Evolutionary conservation across 345 rosid genomes (phyloP), one percentile per base, ranked within the genome.

Genomic region (Aquilaria sinensis): DNA sequence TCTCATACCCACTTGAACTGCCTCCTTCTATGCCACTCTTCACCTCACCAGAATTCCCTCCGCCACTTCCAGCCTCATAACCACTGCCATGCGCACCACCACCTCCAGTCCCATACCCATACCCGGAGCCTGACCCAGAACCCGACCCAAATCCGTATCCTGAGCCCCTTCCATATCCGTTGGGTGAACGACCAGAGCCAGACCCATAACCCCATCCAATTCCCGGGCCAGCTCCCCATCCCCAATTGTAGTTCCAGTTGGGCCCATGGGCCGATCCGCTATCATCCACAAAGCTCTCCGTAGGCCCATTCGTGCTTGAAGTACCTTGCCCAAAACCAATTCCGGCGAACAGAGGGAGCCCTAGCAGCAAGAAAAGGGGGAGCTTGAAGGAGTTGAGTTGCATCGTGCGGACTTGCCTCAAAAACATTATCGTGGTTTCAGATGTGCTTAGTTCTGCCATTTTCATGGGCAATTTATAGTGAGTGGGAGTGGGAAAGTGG

Each of bases 141-240:
- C 91, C 97, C 0, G 83, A 68, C 9, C 98, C 98, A 57, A 9
- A 85, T n/a, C 96, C 96, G 47, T 37, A 87, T 7, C 96, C 96
- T 8, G 65, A 81, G 9, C 96, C 96, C 66, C 76, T 78, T 13
- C 89, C 96, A 47, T 81, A 83, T 4, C 98, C 98, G 30, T 63
- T 80, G 0, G 88, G 91, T 0, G 96, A 83, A 53, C 80, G 70
- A 3, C 87, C 96, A 0, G 96, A 87, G 14, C 98, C 98, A 0
- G 96, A 77, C 29, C 98, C 98, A 45, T 74, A 92, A 46, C 98
- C 98, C 88, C 86, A 92, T 9, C 96, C 93, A 3, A 79, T 73
- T 9, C 75, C 73, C 6, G 98, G 98, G 58, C 76, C 67, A 0
- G 96, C 89, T 1, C 96, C 98, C 96, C 88, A 89, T 0, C 93